A percentile compares a stretch with the other conserved stretches of the same genome.
phyloP scores from a whole-genome alignment of 2,329 filamentous ascomycete species.

The Colletotrichum chlorophyti region DNA sequence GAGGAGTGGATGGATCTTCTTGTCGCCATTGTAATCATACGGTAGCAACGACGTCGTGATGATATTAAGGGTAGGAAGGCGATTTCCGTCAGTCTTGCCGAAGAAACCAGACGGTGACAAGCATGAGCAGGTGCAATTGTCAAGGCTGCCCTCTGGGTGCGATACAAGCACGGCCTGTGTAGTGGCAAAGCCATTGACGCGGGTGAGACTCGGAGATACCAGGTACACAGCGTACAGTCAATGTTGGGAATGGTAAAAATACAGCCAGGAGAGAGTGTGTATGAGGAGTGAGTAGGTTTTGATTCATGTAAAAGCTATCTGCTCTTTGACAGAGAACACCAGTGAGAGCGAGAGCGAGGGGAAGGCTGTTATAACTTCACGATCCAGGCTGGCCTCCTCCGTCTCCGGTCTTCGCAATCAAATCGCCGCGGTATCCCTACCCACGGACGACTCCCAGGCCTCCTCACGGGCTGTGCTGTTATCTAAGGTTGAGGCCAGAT shows the following conservation, averaged over 20 bases:
- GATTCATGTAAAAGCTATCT: not conserved
- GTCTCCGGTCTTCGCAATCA: not conserved
- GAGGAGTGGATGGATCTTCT: slow-evolving; percentile 36
- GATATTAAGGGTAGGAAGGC: not conserved
- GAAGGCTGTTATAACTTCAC: not conserved
- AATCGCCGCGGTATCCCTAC: not conserved
- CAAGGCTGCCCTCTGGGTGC: not conserved
- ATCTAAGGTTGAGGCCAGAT: not conserved
- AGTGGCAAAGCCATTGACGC: slow-evolving; percentile 1
- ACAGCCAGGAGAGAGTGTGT: too few species aligned
- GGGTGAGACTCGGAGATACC: too few species aligned
- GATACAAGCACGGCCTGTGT: not conserved
- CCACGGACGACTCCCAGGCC: not conserved
- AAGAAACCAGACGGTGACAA: not conserved
- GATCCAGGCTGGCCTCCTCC: not conserved
- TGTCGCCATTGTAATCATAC: slow-evolving; percentile 25
- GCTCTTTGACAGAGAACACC: not conserved
- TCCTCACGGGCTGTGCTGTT: not conserved
- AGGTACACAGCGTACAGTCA: too few species aligned
- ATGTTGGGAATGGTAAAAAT: too few species aligned
- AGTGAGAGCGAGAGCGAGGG: not conserved
- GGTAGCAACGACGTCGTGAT: not conserved
- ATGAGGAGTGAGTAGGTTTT: not conserved
- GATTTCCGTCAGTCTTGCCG: not conserved
- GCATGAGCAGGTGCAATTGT: not conserved